These are phyloP conservation scores for Hypoxylon crocopeplum DNA, from an alignment of 495 filamentous ascomycete species.

Conservation along the genomic window DNA sequence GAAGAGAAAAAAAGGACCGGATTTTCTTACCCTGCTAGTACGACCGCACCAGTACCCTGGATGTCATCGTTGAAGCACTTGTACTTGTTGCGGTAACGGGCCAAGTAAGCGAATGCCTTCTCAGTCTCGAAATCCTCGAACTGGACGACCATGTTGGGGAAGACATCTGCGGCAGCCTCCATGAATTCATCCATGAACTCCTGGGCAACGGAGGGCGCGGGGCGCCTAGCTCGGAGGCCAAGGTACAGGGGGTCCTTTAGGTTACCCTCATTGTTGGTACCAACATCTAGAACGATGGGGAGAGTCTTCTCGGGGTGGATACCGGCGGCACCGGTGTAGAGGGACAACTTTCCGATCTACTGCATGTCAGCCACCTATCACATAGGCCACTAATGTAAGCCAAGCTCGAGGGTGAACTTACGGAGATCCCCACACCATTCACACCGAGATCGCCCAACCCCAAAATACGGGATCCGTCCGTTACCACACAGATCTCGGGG, in stretches of 20 bases:
- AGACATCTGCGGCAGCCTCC: constrained; percentile 85
- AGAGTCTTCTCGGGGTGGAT: constrained; percentile 92
- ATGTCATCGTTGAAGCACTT: constrained; percentile 99
- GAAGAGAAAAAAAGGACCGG: not conserved
- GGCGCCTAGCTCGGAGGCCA: constrained; percentile 82
- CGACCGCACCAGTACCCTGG: constrained; percentile 96
- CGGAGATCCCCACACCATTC: constrained; percentile 97
- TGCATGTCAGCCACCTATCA: constrained; percentile 28
- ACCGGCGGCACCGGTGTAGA: constrained; percentile 96
- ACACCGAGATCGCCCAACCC: constrained; percentile 95
- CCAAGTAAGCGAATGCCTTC: constrained; percentile 88
- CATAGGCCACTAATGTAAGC: constrained; percentile 19
- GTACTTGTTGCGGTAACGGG: constrained; percentile 84
- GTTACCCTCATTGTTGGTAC: constrained; percentile 88
- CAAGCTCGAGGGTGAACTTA: constrained; percentile 56
- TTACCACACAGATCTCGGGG: constrained; percentile 95
- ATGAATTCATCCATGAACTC: constrained; percentile 99
- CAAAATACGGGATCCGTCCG: constrained; percentile 95
- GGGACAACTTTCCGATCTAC: constrained; percentile 81
- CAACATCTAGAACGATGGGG: constrained; percentile 89
- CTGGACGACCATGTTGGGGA: constrained; percentile 93
- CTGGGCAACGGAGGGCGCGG: constrained; percentile 79
- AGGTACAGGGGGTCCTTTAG: constrained; percentile 94
- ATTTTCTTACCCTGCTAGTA: constrained; percentile 73
- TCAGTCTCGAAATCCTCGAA: constrained; percentile 98